A percentile compares a stretch with the other conserved stretches of the same genome.
phyloP scores from a whole-genome alignment of 208 protist species.

The Trypanosoma brucei region DNA sequence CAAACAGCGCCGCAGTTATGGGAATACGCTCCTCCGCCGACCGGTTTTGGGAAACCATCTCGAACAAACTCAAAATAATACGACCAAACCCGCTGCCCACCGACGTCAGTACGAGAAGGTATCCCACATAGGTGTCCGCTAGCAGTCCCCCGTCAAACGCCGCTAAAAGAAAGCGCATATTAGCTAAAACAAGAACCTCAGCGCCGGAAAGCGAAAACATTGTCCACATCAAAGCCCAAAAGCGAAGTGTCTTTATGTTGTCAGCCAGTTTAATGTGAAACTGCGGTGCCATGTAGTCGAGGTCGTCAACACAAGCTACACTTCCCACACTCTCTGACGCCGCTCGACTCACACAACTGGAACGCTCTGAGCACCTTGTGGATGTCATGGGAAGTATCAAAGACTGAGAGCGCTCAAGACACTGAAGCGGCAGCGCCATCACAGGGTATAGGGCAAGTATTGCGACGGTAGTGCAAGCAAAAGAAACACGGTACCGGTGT shows the following conservation, averaged over 20 bases:
- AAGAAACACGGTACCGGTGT: constrained; percentile 26
- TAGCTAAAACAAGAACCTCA: constrained; percentile 13
- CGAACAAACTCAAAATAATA: constrained; percentile 23
- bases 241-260: constrained; percentile 6
- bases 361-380: neutral
- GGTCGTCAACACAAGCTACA: constrained; percentile 2
- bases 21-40: constrained; percentile 19
- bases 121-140: constrained; percentile 32
- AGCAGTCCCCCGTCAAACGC: constrained; percentile 17
- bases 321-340: constrained; percentile 3
- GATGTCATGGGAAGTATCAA: neutral
- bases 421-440: constrained; percentile 52
- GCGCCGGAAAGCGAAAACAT: constrained; percentile 10
- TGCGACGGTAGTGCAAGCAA: constrained; percentile 37
- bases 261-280: constrained; percentile 5
- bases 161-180: constrained; percentile 18
- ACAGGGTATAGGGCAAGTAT: constrained; percentile 30
- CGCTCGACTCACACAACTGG: constrained; percentile 2
- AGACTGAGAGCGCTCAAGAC: constrained; percentile 25
- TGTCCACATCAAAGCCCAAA: constrained; percentile 16
- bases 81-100: constrained; percentile 30
- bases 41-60: constrained; percentile 19
- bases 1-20: constrained; percentile 23
- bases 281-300: constrained; percentile 14
- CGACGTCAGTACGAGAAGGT: constrained; percentile 23